A percentile compares a stretch with the other conserved stretches of the same genome.
Conservation (phyloP, 1,284 basidiomycete genomes). For the Tausonia pullulans region DNA sequence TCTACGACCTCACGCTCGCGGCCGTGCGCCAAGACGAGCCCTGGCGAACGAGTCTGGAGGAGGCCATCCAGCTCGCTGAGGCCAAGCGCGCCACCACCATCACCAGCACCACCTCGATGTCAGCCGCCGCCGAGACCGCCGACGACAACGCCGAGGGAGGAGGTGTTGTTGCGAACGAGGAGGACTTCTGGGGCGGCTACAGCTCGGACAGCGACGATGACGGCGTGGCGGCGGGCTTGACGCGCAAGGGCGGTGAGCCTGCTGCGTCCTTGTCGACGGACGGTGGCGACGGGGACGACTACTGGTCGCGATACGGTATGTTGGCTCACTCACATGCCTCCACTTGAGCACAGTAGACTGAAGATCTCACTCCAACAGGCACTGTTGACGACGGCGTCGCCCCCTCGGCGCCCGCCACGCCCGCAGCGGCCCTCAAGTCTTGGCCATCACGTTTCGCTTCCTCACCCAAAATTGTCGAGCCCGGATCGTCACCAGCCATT, state of each 20-base stretch:
- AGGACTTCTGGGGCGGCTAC: constrained; percentile 2
- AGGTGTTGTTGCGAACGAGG: background rate
- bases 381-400: background rate
- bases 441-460: too few relatives aligned
- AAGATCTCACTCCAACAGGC: too few relatives aligned
- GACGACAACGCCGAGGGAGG: background rate
- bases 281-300: background rate
- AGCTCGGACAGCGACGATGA: background rate
- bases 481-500: background rate
- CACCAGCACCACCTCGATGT: background rate
- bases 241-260: too few relatives aligned
- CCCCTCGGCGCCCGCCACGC: background rate
- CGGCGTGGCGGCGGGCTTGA: background rate
- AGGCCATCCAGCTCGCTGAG: background rate
- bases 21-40: background rate
- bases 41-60: background rate
- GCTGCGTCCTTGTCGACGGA: background rate
- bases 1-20: constrained; percentile 3
- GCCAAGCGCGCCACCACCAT: background rate
- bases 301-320: background rate
- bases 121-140: background rate
- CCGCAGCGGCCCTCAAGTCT: too few relatives aligned
- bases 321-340: too few relatives aligned
- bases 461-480: background rate
- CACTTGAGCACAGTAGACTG: too few relatives aligned